Percentiles rank a stretch among this genome's conserved stretches.
phyloP scores from a whole-genome alignment of 345 rosid species.

The Brassica rapa region DNA sequence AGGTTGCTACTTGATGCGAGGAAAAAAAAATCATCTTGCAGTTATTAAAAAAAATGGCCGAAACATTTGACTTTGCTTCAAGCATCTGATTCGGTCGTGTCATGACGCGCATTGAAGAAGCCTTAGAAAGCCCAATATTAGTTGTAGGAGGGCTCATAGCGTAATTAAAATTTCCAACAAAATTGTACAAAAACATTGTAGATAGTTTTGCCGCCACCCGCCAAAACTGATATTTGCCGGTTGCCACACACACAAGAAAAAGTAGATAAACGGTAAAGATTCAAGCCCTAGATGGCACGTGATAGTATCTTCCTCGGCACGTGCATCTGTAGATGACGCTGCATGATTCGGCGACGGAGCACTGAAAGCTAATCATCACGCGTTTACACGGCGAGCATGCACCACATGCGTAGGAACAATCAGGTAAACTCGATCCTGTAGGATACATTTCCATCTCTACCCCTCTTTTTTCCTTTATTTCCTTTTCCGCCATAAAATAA shows the following conservation, averaged over 20 bases:
- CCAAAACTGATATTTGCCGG: constrained; percentile 24
- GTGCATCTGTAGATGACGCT: constrained; percentile 90
- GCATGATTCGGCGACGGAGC: constrained; percentile 84
- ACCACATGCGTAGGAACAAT: constrained; percentile 91
- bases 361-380: constrained; percentile 89
- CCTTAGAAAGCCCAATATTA: constrained; percentile 14
- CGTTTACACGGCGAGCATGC: constrained; percentile 89
- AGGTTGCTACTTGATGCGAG: background rate
- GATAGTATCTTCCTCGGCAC: constrained; percentile 84
- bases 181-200: constrained; percentile 27
- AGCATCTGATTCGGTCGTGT: background rate
- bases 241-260: background rate
- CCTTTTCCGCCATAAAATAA: background rate
- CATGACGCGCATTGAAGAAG: background rate
- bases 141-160: constrained; percentile 4
- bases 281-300: constrained; percentile 60
- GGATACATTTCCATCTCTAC: constrained; percentile 55
- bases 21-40: background rate
- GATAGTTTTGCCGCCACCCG: constrained; percentile 16
- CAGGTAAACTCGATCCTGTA: constrained; percentile 90
- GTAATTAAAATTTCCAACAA: background rate
- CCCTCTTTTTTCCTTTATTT: constrained; percentile 21
- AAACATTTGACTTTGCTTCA: constrained; percentile 24
- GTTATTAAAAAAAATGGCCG: background rate
- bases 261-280: constrained; percentile 17